Evolutionary conservation across 441 rosid genomes (phyloP).

Genomic region (Jatropha multifida): DNA sequence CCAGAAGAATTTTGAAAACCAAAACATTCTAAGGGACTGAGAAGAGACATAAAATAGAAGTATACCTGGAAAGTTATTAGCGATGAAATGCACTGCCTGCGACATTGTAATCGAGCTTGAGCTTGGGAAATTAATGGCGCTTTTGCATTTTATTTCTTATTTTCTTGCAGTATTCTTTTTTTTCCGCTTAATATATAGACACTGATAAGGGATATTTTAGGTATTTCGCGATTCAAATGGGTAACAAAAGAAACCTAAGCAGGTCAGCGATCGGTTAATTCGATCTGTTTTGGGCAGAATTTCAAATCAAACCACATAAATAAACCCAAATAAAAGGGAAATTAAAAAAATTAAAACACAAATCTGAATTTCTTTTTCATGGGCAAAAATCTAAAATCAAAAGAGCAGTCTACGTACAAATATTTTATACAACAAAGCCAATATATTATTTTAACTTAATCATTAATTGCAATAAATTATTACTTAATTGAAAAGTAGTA

Average conservation of each 20-base stretch:
- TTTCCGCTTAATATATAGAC: neutral
- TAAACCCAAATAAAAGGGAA: no score
- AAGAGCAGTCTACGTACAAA: no score
- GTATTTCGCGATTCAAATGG: neutral
- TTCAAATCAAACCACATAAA: no score
- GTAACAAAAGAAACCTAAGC: neutral
- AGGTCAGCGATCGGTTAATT: no score
- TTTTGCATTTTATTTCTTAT: slow-evolving; percentile 19
- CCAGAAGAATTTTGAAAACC: neutral
- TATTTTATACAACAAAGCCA: no score
- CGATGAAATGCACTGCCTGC: slow-evolving; percentile 34
- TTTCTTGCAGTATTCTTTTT: neutral
- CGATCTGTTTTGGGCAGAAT: no score
- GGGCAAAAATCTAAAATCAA: no score
- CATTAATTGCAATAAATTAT: no score
- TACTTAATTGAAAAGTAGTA: no score
- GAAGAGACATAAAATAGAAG: neutral
- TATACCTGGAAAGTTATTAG: slow-evolving; percentile 42
- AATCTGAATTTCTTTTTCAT: no score
- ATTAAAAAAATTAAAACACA: no score
- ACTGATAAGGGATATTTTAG: slow-evolving; percentile 35
- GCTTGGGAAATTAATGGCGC: slow-evolving; percentile 15
- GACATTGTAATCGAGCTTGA: slow-evolving; percentile 34
- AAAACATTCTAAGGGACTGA: neutral
- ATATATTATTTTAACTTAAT: no score